Base-by-base conservation (phyloP, 2,329 filamentous ascomycete species). In the Trichoderma atroviride region DNA sequence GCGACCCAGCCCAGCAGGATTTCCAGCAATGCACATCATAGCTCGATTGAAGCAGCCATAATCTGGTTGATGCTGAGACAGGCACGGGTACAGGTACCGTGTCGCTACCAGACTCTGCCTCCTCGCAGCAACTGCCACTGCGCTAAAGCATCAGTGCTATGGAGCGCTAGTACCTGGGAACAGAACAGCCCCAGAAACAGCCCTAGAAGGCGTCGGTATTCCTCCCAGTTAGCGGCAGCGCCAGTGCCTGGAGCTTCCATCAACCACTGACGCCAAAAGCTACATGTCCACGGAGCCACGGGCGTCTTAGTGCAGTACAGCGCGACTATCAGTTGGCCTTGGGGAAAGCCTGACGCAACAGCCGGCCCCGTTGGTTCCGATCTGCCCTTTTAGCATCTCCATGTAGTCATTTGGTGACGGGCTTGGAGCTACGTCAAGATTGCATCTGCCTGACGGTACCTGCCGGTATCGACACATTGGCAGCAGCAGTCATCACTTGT, bases 271-370 rank as follows among this genome's bases (percentile, higher is more conserved):
- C 19, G 40, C 19, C 14, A 43, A n/a, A 43, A 43, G 40, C 40
- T 9, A n/a, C 40, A 43, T n/a, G n/a, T n/a, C n/a, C n/a, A 6
- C 16, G 40, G 5, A n/a, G 40, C 40, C 9, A 43, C 19, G 33
- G 33, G 11, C 33, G 16, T n/a, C 19, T 43, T 43, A 43, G 40
- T 43, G 40, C 40, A 43, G 40, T 43, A 43, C 40, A 50, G 22
- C n/a, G 10, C 35, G 57, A 43, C 7, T 10, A 7, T 43, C 50
- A 19, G 35, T 11, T 43, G 27, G 22, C 68, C 68, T 69, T 57
- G 60, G 43, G 27, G 33, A 43, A 64, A 40, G 68, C 68, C 68
- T 69, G 67, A 52, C 60, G 68, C 55, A 62, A 24, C 29, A 43
- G 40, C 40, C 40, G 24, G 40, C 7, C 50, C 22, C 65, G 27